Percentiles rank a stretch among this genome's conserved stretches.
phyloP scores from a whole-genome alignment of 441 rosid genomes.

The Hura crepitans region DNA sequence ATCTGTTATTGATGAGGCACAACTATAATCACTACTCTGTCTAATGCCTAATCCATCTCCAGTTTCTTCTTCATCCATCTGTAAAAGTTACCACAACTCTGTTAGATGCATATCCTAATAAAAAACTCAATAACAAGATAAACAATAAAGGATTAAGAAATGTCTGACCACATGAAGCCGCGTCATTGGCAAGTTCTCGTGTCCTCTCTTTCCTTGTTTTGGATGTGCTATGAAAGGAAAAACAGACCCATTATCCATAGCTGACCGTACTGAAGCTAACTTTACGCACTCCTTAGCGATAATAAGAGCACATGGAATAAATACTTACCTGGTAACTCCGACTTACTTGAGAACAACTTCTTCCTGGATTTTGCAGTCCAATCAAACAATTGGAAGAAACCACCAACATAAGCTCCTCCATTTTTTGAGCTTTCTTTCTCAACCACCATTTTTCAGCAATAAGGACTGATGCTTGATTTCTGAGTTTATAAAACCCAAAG shows the following conservation, averaged over 20 bases:
- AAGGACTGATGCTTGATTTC: conserved; percentile 19
- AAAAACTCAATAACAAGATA: conserved; percentile 11
- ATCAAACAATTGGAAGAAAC: conserved; percentile 85
- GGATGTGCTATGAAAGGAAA: conserved; percentile 35
- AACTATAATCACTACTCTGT: conserved; percentile 68
- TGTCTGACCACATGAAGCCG: conserved; percentile 44
- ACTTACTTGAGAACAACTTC: conserved; percentile 78
- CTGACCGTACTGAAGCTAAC: conserved; percentile 14
- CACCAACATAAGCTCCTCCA: conserved; percentile 66
- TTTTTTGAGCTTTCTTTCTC: conserved; percentile 59
- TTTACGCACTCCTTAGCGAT: neutral
- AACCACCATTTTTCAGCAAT: conserved; percentile 42
- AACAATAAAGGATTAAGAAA: neutral
- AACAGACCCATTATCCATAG: conserved; percentile 10
- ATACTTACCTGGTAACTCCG: conserved; percentile 60
- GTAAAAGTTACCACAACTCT: conserved; percentile 18
- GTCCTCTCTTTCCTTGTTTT: conserved; percentile 67
- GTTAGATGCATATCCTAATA: conserved; percentile 10
- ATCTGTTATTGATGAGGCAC: conserved; percentile 85
- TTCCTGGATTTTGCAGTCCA: conserved; percentile 95
- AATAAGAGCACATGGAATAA: neutral
- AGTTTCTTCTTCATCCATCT: conserved; percentile 70
- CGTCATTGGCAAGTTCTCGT: conserved; percentile 62
- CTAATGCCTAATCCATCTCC: conserved; percentile 46
- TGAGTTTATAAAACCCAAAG: conserved; percentile 14